phyloP scores from a whole-genome alignment of 192 early-diverging fungal species.

The Dispira simplex region DNA sequence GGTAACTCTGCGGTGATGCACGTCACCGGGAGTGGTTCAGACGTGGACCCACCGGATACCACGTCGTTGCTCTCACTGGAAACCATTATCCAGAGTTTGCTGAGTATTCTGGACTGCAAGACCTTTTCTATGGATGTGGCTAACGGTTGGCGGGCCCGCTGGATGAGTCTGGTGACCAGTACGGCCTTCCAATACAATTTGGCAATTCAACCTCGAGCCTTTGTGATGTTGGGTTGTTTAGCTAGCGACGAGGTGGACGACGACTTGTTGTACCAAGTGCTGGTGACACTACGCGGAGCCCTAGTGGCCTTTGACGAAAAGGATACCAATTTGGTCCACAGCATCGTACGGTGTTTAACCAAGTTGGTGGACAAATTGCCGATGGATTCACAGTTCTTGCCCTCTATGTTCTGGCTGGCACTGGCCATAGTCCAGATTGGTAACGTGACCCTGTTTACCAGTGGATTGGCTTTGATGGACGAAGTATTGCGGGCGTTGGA shows the following conservation, averaged over 20 bases:
- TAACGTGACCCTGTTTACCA: constrained; percentile 60
- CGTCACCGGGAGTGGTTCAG: constrained; percentile 16
- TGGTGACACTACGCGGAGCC: constrained; percentile 77
- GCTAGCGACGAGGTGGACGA: constrained; percentile 84
- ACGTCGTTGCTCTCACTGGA: constrained; percentile 22
- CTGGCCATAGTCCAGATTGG: constrained; percentile 77
- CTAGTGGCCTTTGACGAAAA: constrained; percentile 73
- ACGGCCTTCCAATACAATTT: constrained; percentile 92
- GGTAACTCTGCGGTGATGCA: constrained; percentile 52
- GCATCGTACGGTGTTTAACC: constrained; percentile 81
- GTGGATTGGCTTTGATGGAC: constrained; percentile 50
- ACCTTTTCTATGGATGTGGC: constrained; percentile 44
- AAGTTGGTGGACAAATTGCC: constrained; percentile 74
- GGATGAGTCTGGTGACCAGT: constrained; percentile 82
- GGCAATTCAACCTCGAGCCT: constrained; percentile 86
- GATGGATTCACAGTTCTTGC: constrained; percentile 67
- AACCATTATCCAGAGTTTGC: constrained; percentile 34
- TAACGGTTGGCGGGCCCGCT: constrained; percentile 72
- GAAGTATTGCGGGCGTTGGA: constrained; percentile 66
- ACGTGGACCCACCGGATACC: background rate
- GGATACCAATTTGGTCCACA: constrained; percentile 62
- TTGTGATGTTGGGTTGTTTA: constrained; percentile 77
- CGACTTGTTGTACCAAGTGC: constrained; percentile 82
- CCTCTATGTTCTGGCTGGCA: constrained; percentile 83
- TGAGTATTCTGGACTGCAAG: constrained; percentile 32